These are phyloP conservation scores for Diplogelasinospora grovesii DNA, from an alignment of 495 filamentous ascomycete genomes.

Conservation along the genomic window DNA sequence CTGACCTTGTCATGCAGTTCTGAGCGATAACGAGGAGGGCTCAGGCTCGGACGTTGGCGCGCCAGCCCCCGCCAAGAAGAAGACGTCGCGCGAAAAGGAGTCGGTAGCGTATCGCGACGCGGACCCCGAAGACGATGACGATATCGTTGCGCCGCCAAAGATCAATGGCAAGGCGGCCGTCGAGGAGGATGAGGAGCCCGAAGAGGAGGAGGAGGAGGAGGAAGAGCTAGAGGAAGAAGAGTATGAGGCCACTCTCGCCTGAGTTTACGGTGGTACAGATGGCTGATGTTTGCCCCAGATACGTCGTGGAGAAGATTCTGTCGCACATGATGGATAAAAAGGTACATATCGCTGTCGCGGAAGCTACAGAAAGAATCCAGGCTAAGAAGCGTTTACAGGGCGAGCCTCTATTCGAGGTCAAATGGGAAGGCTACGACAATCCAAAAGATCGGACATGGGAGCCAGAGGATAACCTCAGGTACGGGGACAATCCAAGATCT, in stretches of 20 bases:
- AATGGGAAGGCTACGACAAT: conserved; percentile 58
- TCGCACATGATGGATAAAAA: conserved; percentile 44
- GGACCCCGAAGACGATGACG: conserved; percentile 9
- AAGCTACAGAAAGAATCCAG: neutral
- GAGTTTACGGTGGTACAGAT: neutral
- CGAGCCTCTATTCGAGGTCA: conserved; percentile 44
- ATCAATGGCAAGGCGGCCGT: conserved; percentile 15
- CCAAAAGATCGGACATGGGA: conserved; percentile 56
- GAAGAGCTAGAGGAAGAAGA: conserved; percentile 36
- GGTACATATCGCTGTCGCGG: conserved; percentile 26
- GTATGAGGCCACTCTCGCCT: conserved; percentile 19
- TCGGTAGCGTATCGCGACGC: conserved; percentile 11
- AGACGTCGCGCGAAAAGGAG: conserved; percentile 19
- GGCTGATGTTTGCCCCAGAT: conserved; percentile 28
- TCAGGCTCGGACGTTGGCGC: conserved; percentile 24
- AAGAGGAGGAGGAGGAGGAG: conserved; percentile 34
- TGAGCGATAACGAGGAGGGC: conserved; percentile 34
- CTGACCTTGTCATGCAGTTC: conserved; percentile 18
- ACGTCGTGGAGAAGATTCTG: conserved; percentile 52
- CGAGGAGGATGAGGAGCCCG: conserved; percentile 29
- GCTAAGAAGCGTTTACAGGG: conserved; percentile 19
- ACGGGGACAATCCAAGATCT: conserved; percentile 11
- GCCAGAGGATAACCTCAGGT: conserved; percentile 52
- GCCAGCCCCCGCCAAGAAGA: conserved; percentile 10
- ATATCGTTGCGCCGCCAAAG: conserved; percentile 16